phyloP scores from a whole-genome alignment of 2,329 filamentous ascomycete genomes.

The Esteya vermicola region DNA sequence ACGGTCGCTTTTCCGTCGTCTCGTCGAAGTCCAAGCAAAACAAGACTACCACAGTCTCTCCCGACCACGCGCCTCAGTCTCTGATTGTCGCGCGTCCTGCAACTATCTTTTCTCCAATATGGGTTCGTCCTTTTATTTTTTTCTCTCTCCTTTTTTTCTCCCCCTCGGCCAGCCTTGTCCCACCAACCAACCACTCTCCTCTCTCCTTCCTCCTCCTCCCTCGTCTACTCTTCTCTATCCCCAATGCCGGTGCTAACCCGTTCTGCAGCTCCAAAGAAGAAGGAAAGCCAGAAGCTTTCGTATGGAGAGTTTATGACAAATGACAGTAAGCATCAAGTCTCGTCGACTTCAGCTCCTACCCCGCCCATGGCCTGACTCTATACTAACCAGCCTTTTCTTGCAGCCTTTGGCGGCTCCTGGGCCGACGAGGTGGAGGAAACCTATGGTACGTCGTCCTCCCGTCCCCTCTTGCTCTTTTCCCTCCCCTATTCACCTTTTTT shows the following conservation, averaged over 20 bases:
- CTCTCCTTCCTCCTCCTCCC: background rate
- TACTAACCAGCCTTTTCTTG: constrained; percentile 1
- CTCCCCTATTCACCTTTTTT: constrained; percentile 21
- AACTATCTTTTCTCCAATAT: constrained; percentile 14
- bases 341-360: background rate
- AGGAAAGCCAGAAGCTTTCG: constrained; percentile 92
- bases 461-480: background rate
- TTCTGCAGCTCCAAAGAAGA: constrained; percentile 71
- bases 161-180: background rate
- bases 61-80: background rate
- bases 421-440: constrained; percentile 97
- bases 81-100: constrained; percentile 1
- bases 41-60: background rate
- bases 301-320: constrained; percentile 91
- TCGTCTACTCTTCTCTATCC: too few species aligned
- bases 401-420: constrained; percentile 66
- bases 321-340: constrained; percentile 49
- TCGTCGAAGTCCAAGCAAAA: background rate
- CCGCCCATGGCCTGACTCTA: background rate
- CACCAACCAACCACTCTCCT: background rate
- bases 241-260: constrained; percentile 24
- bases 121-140: constrained; percentile 12
- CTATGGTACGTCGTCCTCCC: constrained; percentile 43
- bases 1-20: background rate
- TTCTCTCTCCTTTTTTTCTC: background rate